These are phyloP conservation scores for Talaromyces sp. DNA, from an alignment of 2,329 filamentous ascomycete genomes.

Conservation along the genomic window DNA sequence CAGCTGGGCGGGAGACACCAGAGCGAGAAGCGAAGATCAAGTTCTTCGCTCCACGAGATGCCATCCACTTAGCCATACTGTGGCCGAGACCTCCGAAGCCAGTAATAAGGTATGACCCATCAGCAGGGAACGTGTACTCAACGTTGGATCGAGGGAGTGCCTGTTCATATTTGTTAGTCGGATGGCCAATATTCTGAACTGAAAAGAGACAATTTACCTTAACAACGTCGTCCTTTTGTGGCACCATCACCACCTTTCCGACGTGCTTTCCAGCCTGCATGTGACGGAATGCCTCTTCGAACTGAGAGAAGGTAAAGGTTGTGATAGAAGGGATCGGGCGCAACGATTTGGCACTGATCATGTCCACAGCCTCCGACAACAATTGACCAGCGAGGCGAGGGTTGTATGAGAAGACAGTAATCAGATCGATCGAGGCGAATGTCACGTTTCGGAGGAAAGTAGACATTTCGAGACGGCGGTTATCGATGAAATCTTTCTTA, in stretches of 20 bases:
- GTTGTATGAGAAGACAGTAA: not conserved
- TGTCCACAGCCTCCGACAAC: not conserved
- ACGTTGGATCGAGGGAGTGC: not conserved
- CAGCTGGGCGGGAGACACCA: slow-evolving; percentile 16
- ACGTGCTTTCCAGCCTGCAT: slow-evolving; percentile 1
- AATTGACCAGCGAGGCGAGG: not conserved
- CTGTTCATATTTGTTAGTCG: not conserved
- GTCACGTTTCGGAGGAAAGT: slow-evolving; percentile 15
- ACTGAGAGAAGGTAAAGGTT: not conserved
- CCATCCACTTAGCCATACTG: slow-evolving; percentile 27
- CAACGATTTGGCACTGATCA: not conserved
- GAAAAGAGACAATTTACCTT: not conserved
- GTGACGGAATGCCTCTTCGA: not conserved
- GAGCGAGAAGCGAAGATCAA: slow-evolving; percentile 27
- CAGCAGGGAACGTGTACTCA: not conserved
- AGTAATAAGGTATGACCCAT: not conserved
- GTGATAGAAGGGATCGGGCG: not conserved
- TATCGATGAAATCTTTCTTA: slow-evolving; percentile 25
- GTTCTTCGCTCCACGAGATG: slow-evolving; percentile 21
- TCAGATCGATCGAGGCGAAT: not conserved
- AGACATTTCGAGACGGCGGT: slow-evolving; percentile 40
- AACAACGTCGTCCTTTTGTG: not conserved
- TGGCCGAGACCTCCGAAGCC: slow-evolving; percentile 20
- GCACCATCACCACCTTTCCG: slow-evolving; percentile 2
- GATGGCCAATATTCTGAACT: too few relatives aligned